phyloP scores from a whole-genome alignment of 2,329 filamentous ascomycete species.

The Aspergillus sp. region DNA sequence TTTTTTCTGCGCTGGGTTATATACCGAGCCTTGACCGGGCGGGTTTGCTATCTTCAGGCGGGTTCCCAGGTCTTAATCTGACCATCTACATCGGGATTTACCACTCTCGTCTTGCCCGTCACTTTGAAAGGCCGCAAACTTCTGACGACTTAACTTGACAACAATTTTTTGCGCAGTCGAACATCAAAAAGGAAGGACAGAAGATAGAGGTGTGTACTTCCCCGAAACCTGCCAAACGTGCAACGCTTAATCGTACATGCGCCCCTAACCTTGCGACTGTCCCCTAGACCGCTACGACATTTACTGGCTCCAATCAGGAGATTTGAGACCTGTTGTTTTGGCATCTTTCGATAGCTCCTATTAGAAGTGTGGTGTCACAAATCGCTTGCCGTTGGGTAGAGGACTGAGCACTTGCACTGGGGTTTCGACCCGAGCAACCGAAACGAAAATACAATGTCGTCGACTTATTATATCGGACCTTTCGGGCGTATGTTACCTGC shows the following conservation, averaged over 20 bases:
- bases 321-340: neutral
- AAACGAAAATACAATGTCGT: slow-evolving; percentile 30
- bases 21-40: slow-evolving; percentile 2
- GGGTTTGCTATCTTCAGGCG: neutral
- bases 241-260: neutral
- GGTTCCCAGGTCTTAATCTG: neutral
- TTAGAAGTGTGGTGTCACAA: neutral
- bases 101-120: neutral
- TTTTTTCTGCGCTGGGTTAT: neutral
- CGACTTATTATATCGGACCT: slow-evolving; percentile 36
- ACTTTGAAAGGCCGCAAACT: neutral
- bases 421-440: neutral
- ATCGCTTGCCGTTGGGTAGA: neutral
- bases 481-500: slow-evolving; percentile 41
- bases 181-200: neutral
- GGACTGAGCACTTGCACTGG: neutral
- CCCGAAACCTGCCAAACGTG: too few relatives aligned
- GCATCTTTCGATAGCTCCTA: neutral
- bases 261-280: neutral
- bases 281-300: neutral
- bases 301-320: neutral
- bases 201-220: neutral
- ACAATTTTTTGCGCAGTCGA: neutral
- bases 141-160: neutral
- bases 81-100: neutral